phyloP scores from a whole-genome alignment of 305 asterid species.

The Fraxinus sp. region DNA sequence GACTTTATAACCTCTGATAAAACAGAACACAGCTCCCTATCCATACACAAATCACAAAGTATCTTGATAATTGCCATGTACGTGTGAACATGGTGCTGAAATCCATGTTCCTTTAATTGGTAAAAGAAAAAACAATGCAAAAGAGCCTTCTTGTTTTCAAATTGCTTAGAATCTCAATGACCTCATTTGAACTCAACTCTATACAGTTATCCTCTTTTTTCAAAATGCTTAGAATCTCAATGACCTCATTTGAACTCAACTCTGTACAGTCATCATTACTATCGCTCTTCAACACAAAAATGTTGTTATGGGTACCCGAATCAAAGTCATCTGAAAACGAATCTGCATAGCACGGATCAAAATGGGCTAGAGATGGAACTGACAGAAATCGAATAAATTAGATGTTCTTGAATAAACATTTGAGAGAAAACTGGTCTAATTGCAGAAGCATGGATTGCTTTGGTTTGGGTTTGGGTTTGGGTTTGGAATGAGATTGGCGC shows the following conservation, averaged over 20 bases:
- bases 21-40: constrained; percentile 46
- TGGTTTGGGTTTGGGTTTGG: too few relatives aligned
- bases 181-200: constrained; percentile 39
- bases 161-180: constrained; percentile 47
- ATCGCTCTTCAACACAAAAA: neutral
- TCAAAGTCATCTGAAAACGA: constrained; percentile 4
- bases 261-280: constrained; percentile 15
- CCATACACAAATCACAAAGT: constrained; percentile 56
- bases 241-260: constrained; percentile 38
- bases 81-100: constrained; percentile 45
- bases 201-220: constrained; percentile 21
- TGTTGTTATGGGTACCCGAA: constrained; percentile 42
- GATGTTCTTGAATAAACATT: constrained; percentile 26
- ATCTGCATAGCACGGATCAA: constrained; percentile 48
- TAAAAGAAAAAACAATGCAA: constrained; percentile 49
- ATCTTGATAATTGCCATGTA: constrained; percentile 58
- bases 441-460: constrained; percentile 37
- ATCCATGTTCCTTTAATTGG: constrained; percentile 45
- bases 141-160: constrained; percentile 44
- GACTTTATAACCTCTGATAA: constrained; percentile 40
- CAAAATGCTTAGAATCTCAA: constrained; percentile 49
- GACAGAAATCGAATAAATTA: constrained; percentile 42
- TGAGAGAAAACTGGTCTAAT: constrained; percentile 45
- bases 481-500: too few relatives aligned
- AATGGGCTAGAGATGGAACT: constrained; percentile 54